Conservation (phyloP, 2,329 filamentous ascomycete genomes). For the Sphaceloma murrayae region DNA sequence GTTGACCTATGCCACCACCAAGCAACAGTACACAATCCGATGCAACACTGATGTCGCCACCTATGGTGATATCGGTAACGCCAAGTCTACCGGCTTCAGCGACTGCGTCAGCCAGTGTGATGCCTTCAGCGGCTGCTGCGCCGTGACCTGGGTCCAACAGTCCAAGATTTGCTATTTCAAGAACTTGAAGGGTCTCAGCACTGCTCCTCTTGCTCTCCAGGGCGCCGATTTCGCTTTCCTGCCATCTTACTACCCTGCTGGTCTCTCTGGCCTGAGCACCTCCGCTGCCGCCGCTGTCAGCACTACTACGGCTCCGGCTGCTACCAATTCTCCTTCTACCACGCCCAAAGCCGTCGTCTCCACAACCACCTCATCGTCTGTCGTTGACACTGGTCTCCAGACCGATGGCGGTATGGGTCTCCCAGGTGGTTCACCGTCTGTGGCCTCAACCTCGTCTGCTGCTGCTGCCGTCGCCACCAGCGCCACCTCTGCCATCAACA, state of each 20-base stretch:
- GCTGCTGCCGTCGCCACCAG: too few relatives aligned
- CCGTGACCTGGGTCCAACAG: slow-evolving; percentile 11
- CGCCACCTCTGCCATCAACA: slow-evolving; percentile 1
- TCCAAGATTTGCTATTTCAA: slow-evolving; percentile 15
- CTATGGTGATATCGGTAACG: slow-evolving; percentile 10
- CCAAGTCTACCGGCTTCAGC: slow-evolving; percentile 4
- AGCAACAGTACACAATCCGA: slow-evolving; percentile 9
- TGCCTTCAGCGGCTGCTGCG: slow-evolving; percentile 14
- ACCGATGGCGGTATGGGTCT: not conserved
- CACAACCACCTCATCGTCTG: not conserved
- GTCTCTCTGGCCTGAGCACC: slow-evolving; percentile 17
- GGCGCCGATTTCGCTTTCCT: slow-evolving; percentile 9
- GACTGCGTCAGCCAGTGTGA: slow-evolving; percentile 11
- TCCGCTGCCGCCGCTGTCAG: slow-evolving; percentile 9
- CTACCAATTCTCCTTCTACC: slow-evolving; percentile 18
- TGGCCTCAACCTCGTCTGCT: too few relatives aligned
- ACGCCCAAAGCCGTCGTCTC: not conserved
- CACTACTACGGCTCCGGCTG: slow-evolving; percentile 17
- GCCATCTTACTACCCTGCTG: slow-evolving; percentile 8
- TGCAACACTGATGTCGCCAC: slow-evolving; percentile 6
- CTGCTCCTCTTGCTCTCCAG: slow-evolving; percentile 1
- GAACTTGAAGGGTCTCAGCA: slow-evolving; percentile 13
- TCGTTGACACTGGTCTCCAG: not conserved
- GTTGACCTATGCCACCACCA: slow-evolving; percentile 7
- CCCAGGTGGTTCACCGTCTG: not conserved